phyloP scores from a whole-genome alignment of 176 grass and related monocot species.

The Olyra latifolia region DNA sequence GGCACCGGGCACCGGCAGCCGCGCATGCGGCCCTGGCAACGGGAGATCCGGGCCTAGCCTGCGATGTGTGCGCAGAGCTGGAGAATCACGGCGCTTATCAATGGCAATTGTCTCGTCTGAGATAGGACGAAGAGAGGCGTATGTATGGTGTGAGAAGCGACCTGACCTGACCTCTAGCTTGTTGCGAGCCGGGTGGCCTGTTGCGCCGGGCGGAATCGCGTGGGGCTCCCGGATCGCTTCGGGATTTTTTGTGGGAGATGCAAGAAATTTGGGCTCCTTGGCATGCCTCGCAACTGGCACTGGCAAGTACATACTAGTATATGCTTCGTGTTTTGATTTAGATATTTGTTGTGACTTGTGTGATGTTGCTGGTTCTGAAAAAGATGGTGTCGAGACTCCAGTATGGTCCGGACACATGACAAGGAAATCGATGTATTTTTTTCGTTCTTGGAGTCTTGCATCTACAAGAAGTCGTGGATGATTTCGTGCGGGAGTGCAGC shows the following conservation, averaged over 20 bases:
- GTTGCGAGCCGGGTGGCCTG: slow-evolving; percentile 29
- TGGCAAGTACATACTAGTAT: too few species aligned
- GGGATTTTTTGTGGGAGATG: slow-evolving; percentile 37
- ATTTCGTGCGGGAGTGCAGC: neutral
- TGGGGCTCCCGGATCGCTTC: neutral
- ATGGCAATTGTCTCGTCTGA: neutral
- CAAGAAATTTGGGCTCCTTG: neutral
- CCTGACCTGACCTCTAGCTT: slow-evolving; percentile 17
- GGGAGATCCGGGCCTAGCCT: neutral
- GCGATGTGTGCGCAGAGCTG: neutral
- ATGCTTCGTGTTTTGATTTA: neutral
- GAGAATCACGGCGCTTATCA: neutral
- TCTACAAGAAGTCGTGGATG: neutral
- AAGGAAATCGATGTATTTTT: neutral
- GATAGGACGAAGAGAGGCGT: neutral
- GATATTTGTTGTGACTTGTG: neutral
- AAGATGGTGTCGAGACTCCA: neutral
- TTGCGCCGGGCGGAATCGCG: slow-evolving; percentile 40
- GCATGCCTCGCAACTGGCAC: too few species aligned
- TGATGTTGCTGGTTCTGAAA: neutral
- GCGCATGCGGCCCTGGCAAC: neutral
- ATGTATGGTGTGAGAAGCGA: neutral
- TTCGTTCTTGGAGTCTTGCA: neutral
- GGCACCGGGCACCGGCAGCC: neutral
- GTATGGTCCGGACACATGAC: neutral